These are phyloP conservation scores for Pichia sp. DNA, from an alignment of 1,139 yeast genomes.

Conservation along the genomic window DNA sequence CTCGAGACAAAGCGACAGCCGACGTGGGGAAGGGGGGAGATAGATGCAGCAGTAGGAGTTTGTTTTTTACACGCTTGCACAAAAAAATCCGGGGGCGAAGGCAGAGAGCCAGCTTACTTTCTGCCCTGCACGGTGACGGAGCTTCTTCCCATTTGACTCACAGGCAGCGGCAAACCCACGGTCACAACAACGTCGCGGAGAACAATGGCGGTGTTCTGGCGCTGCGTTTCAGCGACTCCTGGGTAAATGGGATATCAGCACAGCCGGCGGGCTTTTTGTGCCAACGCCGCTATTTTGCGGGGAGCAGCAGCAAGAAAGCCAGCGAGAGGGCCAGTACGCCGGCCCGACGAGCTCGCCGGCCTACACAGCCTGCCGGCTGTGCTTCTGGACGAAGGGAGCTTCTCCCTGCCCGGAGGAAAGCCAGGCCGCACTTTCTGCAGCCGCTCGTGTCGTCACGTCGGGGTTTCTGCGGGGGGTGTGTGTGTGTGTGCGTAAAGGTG, in stretches of 20 bases:
- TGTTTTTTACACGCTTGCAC: too few species aligned
- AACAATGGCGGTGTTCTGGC: slow-evolving; percentile 1
- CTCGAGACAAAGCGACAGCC: too few species aligned
- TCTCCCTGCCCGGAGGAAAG: not conserved
- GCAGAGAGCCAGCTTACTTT: too few species aligned
- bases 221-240: not conserved
- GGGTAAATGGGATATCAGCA: slow-evolving; percentile 5
- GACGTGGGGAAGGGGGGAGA: too few species aligned
- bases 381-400: not conserved
- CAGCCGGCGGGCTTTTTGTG: not conserved
- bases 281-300: not conserved
- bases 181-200: not conserved
- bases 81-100: too few species aligned
- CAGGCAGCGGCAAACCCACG: not conserved
- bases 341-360: too few species aligned
- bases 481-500: too few species aligned
- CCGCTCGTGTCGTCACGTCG: not conserved
- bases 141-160: slow-evolving; percentile 3
- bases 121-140: not conserved
- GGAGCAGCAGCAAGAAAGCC: too few species aligned
- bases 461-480: too few species aligned
- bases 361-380: too few species aligned
- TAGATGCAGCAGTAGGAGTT: too few species aligned
- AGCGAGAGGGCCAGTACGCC: too few species aligned
- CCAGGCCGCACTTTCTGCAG: not conserved